Evolutionary conservation across 1,284 basidiomycete species (phyloP), one percentile per base, ranked within the genome.

Genomic region (Anthracocystis walkeri): DNA sequence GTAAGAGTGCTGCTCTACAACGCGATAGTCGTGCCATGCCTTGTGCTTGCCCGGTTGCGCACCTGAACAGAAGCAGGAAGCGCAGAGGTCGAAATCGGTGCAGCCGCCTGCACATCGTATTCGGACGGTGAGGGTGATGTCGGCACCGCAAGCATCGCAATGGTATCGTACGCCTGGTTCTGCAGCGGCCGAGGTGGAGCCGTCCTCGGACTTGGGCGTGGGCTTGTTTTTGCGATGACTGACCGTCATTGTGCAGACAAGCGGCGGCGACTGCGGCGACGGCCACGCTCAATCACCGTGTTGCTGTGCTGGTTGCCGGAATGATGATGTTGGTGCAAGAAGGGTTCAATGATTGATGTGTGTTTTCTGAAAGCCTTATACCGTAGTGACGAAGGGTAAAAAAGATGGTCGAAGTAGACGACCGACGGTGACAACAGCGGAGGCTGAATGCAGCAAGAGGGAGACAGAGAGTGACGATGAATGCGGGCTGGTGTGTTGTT

Each of bases 1-100:
- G 85, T 96, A 94, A 8, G 96, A 93, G 80, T 97, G 90, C 87
- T 97, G 95, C 93, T 97, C 85, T 71, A 98, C 92, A 58, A 99
- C 92, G 62, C 94, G 92, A 86, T 99, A 99, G 62, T 92, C 88
- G 87, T 99, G 97, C 78, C 90, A 90, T 59, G 92, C 90, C 85
- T 93, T 93, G 85, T 99, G 96, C 70, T 89, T 89, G 49, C 89
- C 90, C 59, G 95, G 92, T 84, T 97, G 93, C 85, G 92, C 94
- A 20, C 96, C 97, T 52, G 90, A 89, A 82, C 93, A 94, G 86
- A 98, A 98, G 86, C 96, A 99, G 56, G 81, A 84, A 20, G 82
- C 87, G 65, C 87, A 87, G 4, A 87, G 82, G 61, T 87, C 87
- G 69, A 87, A 87, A 54, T 86, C 85, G 51, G 84, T 68, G 60